These are phyloP conservation scores for Penicillium paneum DNA, from an alignment of 2,329 filamentous ascomycete genomes.

Conservation along the genomic window DNA sequence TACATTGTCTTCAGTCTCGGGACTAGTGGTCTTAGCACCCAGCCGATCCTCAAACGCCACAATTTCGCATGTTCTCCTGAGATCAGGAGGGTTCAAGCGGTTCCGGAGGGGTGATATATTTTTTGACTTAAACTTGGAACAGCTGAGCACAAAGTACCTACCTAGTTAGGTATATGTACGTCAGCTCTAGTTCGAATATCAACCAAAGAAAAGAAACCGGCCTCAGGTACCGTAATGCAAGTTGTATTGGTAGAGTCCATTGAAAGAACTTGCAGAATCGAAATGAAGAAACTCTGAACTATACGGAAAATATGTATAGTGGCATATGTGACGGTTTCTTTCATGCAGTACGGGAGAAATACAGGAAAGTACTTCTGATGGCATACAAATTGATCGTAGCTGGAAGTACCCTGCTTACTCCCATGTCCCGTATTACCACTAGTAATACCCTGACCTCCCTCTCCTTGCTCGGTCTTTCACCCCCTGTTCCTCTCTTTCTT, in stretches of 20 bases:
- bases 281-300: neutral
- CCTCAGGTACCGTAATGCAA: neutral
- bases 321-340: neutral
- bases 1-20: slow-evolving; percentile 2
- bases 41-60: slow-evolving; percentile 10
- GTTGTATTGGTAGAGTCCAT: too few relatives aligned
- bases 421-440: slow-evolving; percentile 10
- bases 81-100: neutral
- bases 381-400: neutral
- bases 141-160: neutral
- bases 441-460: slow-evolving; percentile 11
- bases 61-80: slow-evolving; percentile 1
- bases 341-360: neutral
- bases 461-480: slow-evolving; percentile 8
- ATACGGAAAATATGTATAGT: neutral
- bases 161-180: neutral
- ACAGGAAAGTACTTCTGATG: neutral
- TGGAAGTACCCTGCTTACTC: neutral
- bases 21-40: slow-evolving; percentile 2
- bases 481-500: slow-evolving; percentile 3
- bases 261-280: neutral
- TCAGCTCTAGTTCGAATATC: slow-evolving; percentile 2
- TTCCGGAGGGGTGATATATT: neutral
- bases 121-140: neutral
- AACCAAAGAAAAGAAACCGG: neutral